Conservation (phyloP, 768 basidiomycete species). For the Pleurotus eryngii region DNA sequence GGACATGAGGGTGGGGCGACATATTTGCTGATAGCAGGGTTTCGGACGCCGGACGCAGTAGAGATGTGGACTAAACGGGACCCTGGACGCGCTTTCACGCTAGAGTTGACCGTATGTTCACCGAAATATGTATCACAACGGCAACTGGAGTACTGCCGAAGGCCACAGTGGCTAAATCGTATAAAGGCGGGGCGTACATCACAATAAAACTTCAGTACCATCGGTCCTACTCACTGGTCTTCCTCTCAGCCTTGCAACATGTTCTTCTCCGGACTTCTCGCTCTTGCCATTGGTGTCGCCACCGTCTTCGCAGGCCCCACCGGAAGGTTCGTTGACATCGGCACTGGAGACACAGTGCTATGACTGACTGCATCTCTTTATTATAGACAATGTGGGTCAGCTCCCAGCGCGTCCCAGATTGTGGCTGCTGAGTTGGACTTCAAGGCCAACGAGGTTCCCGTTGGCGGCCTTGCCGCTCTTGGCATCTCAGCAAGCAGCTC, state of each 20-base stretch:
- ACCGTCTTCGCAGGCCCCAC: conserved; percentile 2
- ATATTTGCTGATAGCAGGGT: no score
- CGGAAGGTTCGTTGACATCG: not conserved
- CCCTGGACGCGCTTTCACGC: no score
- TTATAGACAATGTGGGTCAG: conserved; percentile 30
- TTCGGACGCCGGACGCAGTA: no score
- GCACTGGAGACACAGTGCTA: not conserved
- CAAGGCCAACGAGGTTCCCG: conserved; percentile 30
- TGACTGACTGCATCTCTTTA: not conserved
- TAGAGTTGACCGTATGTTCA: no score
- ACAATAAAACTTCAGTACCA: not conserved
- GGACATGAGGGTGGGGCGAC: no score
- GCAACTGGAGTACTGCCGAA: not conserved
- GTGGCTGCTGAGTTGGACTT: conserved; percentile 38
- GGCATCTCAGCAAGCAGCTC: not conserved
- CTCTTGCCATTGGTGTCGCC: not conserved
- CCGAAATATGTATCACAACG: no score
- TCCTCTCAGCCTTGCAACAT: not conserved
- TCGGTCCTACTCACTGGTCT: not conserved
- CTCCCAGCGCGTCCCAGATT: conserved; percentile 31
- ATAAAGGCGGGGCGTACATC: not conserved
- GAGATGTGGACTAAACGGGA: no score
- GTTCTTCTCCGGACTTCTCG: not conserved
- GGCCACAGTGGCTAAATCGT: not conserved
- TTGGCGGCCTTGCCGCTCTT: conserved; percentile 10